Evolutionary conservation across 2,329 filamentous ascomycete species (phyloP).

Genomic region (Alternaria brassicae): DNA sequence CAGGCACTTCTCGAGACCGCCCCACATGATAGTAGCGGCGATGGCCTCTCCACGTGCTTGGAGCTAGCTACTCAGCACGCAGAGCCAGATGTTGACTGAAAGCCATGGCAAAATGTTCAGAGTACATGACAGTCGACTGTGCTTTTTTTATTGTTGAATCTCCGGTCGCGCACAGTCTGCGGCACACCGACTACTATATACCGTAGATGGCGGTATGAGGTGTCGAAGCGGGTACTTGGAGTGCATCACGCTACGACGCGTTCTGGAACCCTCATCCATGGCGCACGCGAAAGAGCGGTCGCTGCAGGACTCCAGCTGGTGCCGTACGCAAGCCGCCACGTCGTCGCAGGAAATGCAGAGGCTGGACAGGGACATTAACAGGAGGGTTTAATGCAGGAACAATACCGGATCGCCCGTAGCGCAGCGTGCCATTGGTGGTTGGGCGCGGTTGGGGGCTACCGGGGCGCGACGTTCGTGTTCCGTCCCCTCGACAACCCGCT

Average conservation of each 20-base stretch:
- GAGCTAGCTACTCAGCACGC: not conserved
- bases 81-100: not conserved
- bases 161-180: not conserved
- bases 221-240: constrained; percentile 4
- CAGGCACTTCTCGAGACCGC: not conserved
- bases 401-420: constrained; percentile 17
- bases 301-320: constrained; percentile 7
- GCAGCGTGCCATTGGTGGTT: constrained; percentile 30
- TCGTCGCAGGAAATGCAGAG: constrained; percentile 33
- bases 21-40: not conserved
- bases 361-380: constrained; percentile 29
- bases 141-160: constrained; percentile 3
- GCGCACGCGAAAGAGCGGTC: constrained; percentile 19
- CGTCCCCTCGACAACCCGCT: constrained; percentile 26
- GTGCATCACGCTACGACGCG: constrained; percentile 5
- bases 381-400: constrained; percentile 35
- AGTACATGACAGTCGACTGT: not conserved
- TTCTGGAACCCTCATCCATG: not conserved
- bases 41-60: not conserved
- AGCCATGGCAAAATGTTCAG: not conserved
- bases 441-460: constrained; percentile 9
- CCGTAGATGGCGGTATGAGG: constrained; percentile 5
- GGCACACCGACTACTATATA: constrained; percentile 8
- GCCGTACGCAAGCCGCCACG: constrained; percentile 35
- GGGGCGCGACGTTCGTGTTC: constrained; percentile 31